Percentiles rank a stretch among this genome's conserved stretches.
These are phyloP conservation scores for Apiospora kogelbergensis DNA, from an alignment of 2,329 filamentous ascomycete genomes.

Conservation along the genomic window DNA sequence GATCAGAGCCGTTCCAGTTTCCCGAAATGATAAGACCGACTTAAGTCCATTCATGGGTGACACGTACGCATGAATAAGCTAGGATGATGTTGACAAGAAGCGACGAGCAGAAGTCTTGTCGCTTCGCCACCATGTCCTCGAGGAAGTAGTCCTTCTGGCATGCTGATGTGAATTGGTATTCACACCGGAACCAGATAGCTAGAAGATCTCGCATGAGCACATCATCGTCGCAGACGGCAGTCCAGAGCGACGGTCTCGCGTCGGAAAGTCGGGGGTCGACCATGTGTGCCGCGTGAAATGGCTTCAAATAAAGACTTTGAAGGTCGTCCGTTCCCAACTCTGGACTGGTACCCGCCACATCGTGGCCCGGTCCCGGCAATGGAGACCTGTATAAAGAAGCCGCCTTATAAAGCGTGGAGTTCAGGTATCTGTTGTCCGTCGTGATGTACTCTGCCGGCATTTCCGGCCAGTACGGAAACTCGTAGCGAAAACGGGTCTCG, in stretches of 20 bases:
- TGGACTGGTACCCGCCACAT: background rate
- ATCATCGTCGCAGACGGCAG: slow-evolving; percentile 34
- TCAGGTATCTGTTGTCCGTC: slow-evolving; percentile 28
- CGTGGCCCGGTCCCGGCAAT: background rate
- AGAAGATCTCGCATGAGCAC: slow-evolving; percentile 34
- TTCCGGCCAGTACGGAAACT: slow-evolving; percentile 36
- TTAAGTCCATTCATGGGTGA: background rate
- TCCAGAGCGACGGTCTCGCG: slow-evolving; percentile 36
- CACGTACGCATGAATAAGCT: slow-evolving; percentile 36
- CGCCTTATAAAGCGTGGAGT: slow-evolving; percentile 29
- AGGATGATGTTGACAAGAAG: slow-evolving; percentile 40
- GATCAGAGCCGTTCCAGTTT: background rate
- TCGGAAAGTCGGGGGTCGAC: slow-evolving; percentile 33
- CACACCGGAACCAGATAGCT: slow-evolving; percentile 29
- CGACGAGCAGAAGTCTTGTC: slow-evolving; percentile 36
- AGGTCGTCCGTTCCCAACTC: background rate
- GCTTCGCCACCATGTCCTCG: slow-evolving; percentile 34
- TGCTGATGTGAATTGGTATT: slow-evolving; percentile 35
- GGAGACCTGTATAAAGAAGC: slow-evolving; percentile 12
- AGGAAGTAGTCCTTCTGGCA: slow-evolving; percentile 42
- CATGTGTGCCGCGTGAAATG: slow-evolving; percentile 36
- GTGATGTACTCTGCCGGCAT: slow-evolving; percentile 29
- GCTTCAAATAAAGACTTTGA: slow-evolving; percentile 31
- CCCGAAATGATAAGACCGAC: background rate
- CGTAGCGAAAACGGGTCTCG: slow-evolving; percentile 38